These are phyloP conservation scores for Smithsoniella earleae DNA, from an alignment of 163 green algal genomes.

Conservation along the genomic window DNA sequence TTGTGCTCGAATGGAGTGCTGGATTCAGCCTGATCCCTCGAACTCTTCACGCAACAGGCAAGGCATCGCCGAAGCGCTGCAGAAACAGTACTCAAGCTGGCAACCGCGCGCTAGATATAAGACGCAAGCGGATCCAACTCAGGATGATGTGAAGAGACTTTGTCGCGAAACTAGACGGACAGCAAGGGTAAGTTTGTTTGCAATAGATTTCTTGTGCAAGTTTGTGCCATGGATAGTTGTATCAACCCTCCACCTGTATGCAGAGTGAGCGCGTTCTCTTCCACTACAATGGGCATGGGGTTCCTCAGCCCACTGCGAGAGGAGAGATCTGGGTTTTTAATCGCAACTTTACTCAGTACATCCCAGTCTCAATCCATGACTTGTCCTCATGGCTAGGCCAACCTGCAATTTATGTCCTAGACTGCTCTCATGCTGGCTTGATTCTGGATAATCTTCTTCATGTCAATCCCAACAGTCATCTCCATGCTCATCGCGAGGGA, in stretches of 20 bases:
- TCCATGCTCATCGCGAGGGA: background rate
- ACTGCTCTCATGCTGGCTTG: constrained; percentile 87
- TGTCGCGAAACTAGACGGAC: constrained; percentile 38
- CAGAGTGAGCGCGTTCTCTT: constrained; percentile 87
- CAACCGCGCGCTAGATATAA: constrained; percentile 95
- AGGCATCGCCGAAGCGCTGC: constrained; percentile 73
- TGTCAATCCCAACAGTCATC: background rate
- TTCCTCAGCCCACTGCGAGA: constrained; percentile 91
- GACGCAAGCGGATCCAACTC: constrained; percentile 90
- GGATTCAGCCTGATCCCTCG: constrained; percentile 87
- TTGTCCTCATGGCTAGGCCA: constrained; percentile 66
- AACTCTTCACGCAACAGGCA: constrained; percentile 5
- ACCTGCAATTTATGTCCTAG: constrained; percentile 90
- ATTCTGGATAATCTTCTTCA: constrained; percentile 50
- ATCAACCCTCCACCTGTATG: background rate
- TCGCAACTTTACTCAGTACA: constrained; percentile 92
- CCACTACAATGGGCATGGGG: constrained; percentile 94
- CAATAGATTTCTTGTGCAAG: too few relatives aligned
- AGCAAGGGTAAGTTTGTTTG: background rate
- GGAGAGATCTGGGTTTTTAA: constrained; percentile 97
- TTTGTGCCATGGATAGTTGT: background rate
- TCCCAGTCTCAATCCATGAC: constrained; percentile 95
- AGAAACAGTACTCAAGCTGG: constrained; percentile 98
- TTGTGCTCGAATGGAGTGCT: constrained; percentile 88
- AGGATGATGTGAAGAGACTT: constrained; percentile 96